Conservation (phyloP, 306 rosid genomes). For the Fragaria nilgerrensis region DNA sequence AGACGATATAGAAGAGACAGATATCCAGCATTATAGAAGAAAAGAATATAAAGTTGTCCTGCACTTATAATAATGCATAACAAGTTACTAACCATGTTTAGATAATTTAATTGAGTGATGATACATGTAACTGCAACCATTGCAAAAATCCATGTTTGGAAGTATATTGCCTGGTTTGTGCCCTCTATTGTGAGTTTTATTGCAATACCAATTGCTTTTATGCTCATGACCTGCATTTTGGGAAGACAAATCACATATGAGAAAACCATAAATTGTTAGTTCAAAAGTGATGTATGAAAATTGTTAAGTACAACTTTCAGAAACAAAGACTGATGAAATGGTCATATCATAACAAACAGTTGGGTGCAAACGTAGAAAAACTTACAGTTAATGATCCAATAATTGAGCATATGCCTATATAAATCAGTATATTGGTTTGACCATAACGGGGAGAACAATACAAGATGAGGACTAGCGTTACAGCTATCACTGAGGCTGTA, state of each 20-base stretch:
- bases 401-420: slow-evolving; percentile 70
- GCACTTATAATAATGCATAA: neutral
- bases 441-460: slow-evolving; percentile 76
- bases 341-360: neutral
- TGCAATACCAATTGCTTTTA: slow-evolving; percentile 85
- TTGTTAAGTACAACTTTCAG: neutral
- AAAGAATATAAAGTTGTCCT: neutral
- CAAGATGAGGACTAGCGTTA: slow-evolving; percentile 56
- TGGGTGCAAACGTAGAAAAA: neutral
- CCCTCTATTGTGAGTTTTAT: slow-evolving; percentile 85
- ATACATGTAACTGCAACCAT: slow-evolving; percentile 73
- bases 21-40: neutral
- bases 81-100: slow-evolving; percentile 64
- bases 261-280: neutral
- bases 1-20: neutral
- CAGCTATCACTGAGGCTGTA: slow-evolving; percentile 61
- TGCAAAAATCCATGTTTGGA: slow-evolving; percentile 80
- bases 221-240: slow-evolving; percentile 74
- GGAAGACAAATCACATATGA: slow-evolving; percentile 13
- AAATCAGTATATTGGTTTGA: slow-evolving; percentile 71
- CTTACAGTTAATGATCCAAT: slow-evolving; percentile 87
- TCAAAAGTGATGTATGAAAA: neutral
- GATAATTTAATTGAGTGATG: slow-evolving; percentile 69
- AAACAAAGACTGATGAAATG: neutral
- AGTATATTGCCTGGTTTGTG: slow-evolving; percentile 56